These are phyloP conservation scores for Plenodomus tracheiphilus DNA, from an alignment of 2,329 filamentous ascomycete species.

Conservation along the genomic window DNA sequence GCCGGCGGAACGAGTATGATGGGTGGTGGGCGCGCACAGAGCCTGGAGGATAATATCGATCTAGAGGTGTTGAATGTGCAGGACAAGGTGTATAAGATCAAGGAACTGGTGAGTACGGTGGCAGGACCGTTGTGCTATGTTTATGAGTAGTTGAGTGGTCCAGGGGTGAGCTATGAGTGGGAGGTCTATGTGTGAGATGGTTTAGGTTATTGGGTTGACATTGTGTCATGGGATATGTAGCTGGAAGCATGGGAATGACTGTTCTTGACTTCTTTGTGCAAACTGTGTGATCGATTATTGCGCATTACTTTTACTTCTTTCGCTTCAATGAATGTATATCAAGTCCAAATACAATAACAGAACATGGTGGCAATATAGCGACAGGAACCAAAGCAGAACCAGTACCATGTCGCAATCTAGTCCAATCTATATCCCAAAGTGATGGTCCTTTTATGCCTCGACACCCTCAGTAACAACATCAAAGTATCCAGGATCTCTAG, in stretches of 20 bases:
- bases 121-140: constrained; percentile 54
- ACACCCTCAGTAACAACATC: constrained; percentile 16
- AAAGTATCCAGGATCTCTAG: constrained; percentile 22
- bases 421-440: not conserved
- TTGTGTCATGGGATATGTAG: too few relatives aligned
- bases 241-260: too few relatives aligned
- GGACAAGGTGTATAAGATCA: constrained; percentile 44
- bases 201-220: too few relatives aligned
- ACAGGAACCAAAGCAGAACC: not conserved
- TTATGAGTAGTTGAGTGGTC: too few relatives aligned
- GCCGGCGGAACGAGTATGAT: constrained; percentile 51
- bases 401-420: not conserved
- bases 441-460: not conserved
- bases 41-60: too few relatives aligned
- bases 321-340: too few relatives aligned
- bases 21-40: constrained; percentile 22
- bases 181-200: not conserved
- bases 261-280: too few relatives aligned
- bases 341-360: too few relatives aligned
- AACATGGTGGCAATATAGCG: too few relatives aligned
- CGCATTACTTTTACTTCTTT: too few relatives aligned
- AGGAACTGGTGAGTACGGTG: constrained; percentile 51
- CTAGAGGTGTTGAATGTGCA: constrained; percentile 44
- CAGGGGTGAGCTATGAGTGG: too few relatives aligned
- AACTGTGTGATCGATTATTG: too few relatives aligned